Conservation (phyloP, 2,329 filamentous ascomycete genomes). For the Ophiostoma novo-ulmi region DNA sequence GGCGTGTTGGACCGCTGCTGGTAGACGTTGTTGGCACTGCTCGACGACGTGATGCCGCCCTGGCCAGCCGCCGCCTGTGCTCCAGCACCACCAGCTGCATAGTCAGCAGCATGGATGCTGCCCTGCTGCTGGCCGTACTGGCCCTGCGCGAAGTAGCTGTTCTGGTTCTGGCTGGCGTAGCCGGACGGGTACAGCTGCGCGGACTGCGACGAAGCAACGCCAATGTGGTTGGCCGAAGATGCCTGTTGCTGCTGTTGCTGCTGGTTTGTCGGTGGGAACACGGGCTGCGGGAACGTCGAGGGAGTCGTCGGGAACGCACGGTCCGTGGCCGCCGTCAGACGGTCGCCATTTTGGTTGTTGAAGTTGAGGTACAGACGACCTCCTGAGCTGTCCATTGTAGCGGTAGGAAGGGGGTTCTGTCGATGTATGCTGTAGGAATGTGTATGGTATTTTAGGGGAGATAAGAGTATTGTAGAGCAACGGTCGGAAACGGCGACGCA, state of each 20-base stretch:
- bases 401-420: conserved; percentile 15
- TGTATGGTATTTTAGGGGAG: background rate
- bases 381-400: conserved; percentile 52
- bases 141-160: conserved; percentile 57
- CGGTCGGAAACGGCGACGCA: background rate
- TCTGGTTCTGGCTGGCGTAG: conserved; percentile 2
- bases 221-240: conserved; percentile 35
- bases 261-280: conserved; percentile 49
- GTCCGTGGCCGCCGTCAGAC: conserved; percentile 53
- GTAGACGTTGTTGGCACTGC: conserved; percentile 34
- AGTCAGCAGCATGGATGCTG: conserved; percentile 15
- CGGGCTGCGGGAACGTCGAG: conserved; percentile 92
- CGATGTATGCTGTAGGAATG: background rate
- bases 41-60: conserved; percentile 14
- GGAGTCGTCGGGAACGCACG: conserved; percentile 76
- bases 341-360: conserved; percentile 56
- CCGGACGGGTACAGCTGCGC: background rate
- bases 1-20: conserved; percentile 54
- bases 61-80: conserved; percentile 7
- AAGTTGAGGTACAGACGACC: conserved; percentile 63
- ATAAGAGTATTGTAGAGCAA: background rate
- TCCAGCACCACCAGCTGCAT: background rate
- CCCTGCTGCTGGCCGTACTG: conserved; percentile 35
- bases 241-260: conserved; percentile 27
- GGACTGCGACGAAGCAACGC: conserved; percentile 40